Conservation (phyloP, 768 basidiomycete genomes). For the Tephrocybe rancida region DNA sequence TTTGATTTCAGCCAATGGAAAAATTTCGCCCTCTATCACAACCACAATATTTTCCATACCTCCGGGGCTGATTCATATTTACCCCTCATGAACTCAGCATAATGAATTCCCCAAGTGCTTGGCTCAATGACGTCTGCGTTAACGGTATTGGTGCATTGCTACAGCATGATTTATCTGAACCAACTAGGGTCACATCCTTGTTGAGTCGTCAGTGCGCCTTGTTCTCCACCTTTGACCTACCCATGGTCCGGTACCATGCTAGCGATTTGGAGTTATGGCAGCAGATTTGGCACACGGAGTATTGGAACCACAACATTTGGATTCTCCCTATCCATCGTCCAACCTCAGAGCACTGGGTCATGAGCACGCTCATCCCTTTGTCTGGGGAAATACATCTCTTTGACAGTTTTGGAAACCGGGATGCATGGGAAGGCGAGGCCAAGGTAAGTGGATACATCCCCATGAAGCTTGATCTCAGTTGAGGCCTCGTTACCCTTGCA, state of each 20-base stretch:
- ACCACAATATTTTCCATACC: neutral
- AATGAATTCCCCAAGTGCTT: neutral
- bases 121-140: constrained; percentile 28
- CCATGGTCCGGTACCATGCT: constrained; percentile 16
- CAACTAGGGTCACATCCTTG: neutral
- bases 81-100: neutral
- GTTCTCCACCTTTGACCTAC: neutral
- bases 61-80: neutral
- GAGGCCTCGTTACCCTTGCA: too few species aligned
- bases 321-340: constrained; percentile 37
- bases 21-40: neutral
- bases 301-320: constrained; percentile 34
- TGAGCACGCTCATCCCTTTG: constrained; percentile 22
- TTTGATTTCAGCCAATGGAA: too few species aligned
- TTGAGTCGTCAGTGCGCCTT: neutral
- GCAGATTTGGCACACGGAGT: constrained; percentile 11
- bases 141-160: constrained; percentile 25
- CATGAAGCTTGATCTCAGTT: too few species aligned
- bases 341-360: constrained; percentile 31
- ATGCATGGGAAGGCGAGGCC: constrained; percentile 11
- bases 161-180: neutral
- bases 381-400: constrained; percentile 25
- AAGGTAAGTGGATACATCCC: too few species aligned
- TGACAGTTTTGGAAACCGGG: constrained; percentile 28
- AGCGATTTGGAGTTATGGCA: constrained; percentile 25